These are phyloP conservation scores for Boletus patriciae DNA, from an alignment of 768 basidiomycete species.

Conservation along the genomic window DNA sequence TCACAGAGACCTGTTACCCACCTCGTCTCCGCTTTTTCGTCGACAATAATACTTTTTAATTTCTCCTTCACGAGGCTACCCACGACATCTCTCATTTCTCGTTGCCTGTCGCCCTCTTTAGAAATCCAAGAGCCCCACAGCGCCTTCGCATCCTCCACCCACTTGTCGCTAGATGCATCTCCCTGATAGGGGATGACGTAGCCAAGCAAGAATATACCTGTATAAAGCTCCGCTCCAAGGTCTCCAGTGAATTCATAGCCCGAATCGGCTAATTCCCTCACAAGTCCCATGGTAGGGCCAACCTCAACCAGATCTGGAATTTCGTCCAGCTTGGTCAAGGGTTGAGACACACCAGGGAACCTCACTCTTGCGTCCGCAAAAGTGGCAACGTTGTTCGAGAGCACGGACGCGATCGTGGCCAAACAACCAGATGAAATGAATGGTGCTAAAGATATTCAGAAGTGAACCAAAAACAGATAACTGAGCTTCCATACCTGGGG, in stretches of 20 bases:
- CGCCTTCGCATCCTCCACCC: constrained; percentile 22
- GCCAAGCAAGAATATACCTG: constrained; percentile 22
- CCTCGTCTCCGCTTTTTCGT: constrained; percentile 35
- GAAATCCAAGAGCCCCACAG: constrained; percentile 35
- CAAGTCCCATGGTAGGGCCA: constrained; percentile 8
- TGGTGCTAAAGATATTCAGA: constrained; percentile 12
- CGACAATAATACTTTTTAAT: constrained; percentile 43
- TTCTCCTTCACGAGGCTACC: constrained; percentile 40
- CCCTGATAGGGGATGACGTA: constrained; percentile 16
- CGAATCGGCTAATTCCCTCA: constrained; percentile 16
- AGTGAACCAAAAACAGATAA: not conserved
- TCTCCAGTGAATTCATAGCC: constrained; percentile 23
- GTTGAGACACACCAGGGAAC: constrained; percentile 9
- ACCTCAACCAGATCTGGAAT: not conserved
- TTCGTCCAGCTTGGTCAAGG: constrained; percentile 1
- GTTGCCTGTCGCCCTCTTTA: constrained; percentile 12
- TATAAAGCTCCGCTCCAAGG: constrained; percentile 21
- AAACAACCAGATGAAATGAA: constrained; percentile 26
- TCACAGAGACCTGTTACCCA: constrained; percentile 17
- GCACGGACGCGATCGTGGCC: constrained; percentile 12
- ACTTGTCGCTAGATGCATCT: constrained; percentile 11
- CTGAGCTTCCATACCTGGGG: constrained; percentile 14
- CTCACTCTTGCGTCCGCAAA: constrained; percentile 17
- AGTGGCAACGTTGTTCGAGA: constrained; percentile 15
- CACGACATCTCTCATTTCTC: constrained; percentile 27